phyloP scores from a whole-genome alignment of 345 rosid genomes.

The Moricandia arvensis region DNA sequence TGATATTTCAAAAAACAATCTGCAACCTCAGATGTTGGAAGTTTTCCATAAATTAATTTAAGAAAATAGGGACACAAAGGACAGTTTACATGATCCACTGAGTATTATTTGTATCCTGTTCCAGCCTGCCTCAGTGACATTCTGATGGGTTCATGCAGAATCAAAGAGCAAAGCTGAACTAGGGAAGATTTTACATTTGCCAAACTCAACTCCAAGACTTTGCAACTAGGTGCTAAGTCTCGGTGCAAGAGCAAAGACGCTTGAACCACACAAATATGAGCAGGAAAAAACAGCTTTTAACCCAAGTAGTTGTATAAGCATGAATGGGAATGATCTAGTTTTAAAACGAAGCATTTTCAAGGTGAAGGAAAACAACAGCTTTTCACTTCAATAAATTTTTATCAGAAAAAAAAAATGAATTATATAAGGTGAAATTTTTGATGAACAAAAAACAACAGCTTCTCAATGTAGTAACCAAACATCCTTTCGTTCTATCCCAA shows the following conservation, averaged over 20 bases:
- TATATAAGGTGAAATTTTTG: no score
- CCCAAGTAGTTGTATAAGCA: not conserved
- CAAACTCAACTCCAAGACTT: slow-evolving; percentile 25
- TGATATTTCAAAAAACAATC: not conserved
- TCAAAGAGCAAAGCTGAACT: slow-evolving; percentile 35
- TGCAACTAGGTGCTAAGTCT: slow-evolving; percentile 36
- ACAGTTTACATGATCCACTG: not conserved
- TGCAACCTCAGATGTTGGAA: slow-evolving; percentile 21
- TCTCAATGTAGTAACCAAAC: no score
- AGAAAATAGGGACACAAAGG: not conserved
- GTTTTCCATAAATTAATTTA: slow-evolving; percentile 1
- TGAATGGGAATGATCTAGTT: no score
- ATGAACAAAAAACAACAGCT: no score
- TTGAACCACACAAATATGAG: slow-evolving; percentile 1
- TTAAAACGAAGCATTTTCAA: no score
- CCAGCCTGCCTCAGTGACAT: slow-evolving; percentile 36
- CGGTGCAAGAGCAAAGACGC: slow-evolving; percentile 3
- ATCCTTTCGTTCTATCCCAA: no score
- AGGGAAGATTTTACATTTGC: slow-evolving; percentile 13
- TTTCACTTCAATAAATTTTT: no score
- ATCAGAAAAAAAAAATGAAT: no score
- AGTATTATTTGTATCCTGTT: slow-evolving; percentile 21
- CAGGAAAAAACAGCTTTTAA: slow-evolving; percentile 8
- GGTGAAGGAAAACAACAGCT: no score
- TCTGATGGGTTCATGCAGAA: slow-evolving; percentile 18